These are phyloP conservation scores for Balakata baccata DNA, from an alignment of 345 rosid species.

Conservation along the genomic window DNA sequence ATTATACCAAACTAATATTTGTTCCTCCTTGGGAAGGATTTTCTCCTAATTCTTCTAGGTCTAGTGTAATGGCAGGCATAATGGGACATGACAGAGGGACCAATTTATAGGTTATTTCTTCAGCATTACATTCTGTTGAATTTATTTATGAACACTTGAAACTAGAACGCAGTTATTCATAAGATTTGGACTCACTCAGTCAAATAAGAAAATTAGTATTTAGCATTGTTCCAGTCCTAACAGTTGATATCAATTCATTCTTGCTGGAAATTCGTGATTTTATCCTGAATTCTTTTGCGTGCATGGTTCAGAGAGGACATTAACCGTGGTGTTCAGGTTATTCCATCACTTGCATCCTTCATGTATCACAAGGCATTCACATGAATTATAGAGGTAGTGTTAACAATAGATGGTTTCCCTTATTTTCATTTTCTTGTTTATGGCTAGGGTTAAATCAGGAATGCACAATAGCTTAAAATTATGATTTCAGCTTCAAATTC, in stretches of 20 bases:
- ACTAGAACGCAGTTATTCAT: background rate
- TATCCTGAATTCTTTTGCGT: background rate
- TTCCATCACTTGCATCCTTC: background rate
- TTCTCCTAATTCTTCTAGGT: constrained; percentile 63
- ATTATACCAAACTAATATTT: constrained; percentile 83
- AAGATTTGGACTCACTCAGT: background rate
- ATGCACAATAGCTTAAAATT: background rate
- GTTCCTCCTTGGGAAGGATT: constrained; percentile 90
- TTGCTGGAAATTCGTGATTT: background rate
- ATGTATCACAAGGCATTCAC: background rate
- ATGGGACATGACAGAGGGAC: constrained; percentile 44
- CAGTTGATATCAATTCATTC: background rate
- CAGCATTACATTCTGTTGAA: background rate
- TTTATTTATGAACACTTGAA: background rate
- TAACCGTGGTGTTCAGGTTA: background rate
- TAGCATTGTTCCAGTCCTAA: background rate
- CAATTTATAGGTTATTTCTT: constrained; percentile 40
- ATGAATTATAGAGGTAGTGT: background rate
- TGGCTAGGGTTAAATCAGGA: background rate
- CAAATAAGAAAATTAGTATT: background rate
- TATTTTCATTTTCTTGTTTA: no score
- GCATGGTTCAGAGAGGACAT: background rate
- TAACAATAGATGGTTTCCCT: background rate
- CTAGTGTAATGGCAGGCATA: constrained; percentile 74
- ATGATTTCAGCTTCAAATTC: background rate